These are phyloP conservation scores for Aspergillus glaucus DNA, from an alignment of 2,329 filamentous ascomycete species.

Conservation along the genomic window DNA sequence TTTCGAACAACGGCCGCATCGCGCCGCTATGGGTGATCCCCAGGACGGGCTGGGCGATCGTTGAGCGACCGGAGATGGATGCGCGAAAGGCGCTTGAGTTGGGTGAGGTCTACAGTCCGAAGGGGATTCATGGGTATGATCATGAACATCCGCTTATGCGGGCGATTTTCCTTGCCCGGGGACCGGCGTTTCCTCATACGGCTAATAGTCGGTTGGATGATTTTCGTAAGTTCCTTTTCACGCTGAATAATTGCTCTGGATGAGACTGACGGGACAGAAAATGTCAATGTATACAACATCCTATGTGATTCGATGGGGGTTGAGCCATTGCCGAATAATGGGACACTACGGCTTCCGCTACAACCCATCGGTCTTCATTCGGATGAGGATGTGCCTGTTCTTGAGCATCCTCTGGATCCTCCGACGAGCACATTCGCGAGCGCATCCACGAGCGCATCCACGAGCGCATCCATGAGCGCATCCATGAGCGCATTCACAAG, in stretches of 20 bases:
- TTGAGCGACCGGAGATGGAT: constrained; percentile 71
- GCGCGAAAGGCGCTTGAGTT: constrained; percentile 60
- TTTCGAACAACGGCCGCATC: constrained; percentile 66
- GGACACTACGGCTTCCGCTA: constrained; percentile 59
- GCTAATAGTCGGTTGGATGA: constrained; percentile 71
- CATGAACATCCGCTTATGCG: constrained; percentile 92
- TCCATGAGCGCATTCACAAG: constrained; percentile 1
- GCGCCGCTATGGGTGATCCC: constrained; percentile 93
- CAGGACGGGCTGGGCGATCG: constrained; percentile 86
- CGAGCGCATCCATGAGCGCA: not conserved
- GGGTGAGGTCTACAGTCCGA: constrained; percentile 66
- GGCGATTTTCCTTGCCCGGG: constrained; percentile 86
- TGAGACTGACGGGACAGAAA: constrained; percentile 53
- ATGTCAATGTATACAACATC: constrained; percentile 91
- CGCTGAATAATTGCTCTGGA: not conserved
- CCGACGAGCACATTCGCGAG: constrained; percentile 13
- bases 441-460: not conserved
- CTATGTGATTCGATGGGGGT: constrained; percentile 81
- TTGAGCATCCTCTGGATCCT: constrained; percentile 29
- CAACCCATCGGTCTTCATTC: constrained; percentile 41
- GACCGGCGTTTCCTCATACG: constrained; percentile 82
- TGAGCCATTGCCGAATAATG: constrained; percentile 72
- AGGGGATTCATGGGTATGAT: constrained; percentile 89
- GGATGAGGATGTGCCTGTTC: constrained; percentile 27
- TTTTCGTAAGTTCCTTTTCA: constrained; percentile 65